Base-by-base conservation (phyloP, 768 basidiomycete genomes). In the Pleurotus citrinopileatus region DNA sequence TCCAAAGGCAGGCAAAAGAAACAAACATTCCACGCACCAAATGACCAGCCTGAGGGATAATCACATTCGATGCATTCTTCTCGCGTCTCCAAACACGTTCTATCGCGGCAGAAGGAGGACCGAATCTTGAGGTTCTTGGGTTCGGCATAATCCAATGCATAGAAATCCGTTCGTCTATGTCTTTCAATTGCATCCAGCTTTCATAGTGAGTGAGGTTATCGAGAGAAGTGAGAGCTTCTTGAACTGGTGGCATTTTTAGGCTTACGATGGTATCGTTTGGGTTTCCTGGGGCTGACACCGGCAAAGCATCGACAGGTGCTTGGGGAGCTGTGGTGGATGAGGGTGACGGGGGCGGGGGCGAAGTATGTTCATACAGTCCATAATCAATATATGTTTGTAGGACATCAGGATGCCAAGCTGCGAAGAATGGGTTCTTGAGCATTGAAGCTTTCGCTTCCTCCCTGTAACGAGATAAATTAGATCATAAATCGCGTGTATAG, bases 191-290 rank as follows among this genome's bases (percentile, higher is more conserved):
- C 15, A 73, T 66, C 61, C 68, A 80, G 8, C 69, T 74, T 50
- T 78, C 77, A 42, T 69, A 73, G 27, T 66, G 62, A 0, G 73
- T 74, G 46, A 63, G 67, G 5, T 60, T 63, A 48, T 86, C 86
- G 0, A 74, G 67, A 64, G 89, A 89, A 15, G 79, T 71, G 2
- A 79, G 63, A 1, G 80, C 85, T 67, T 92, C 91, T 59, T 83
- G 84, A 4, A 87, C 57, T 2, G 76, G 75, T 1, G 82, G 69
- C 77, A 79, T 89, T 66, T 90, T 91, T 36, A 93, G 78, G 38
- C 65, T 73, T 8, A 83, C 76, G 1, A 72, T 68, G 38, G 38
- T 40, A 2, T 13, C 7, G 0, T 77, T 75, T 12, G 61, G 66
- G 60, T 42, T 71, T 67, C 2, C 57, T 56, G 27, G 27, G 7